phyloP scores from a whole-genome alignment of 1,284 basidiomycete species.

The Ceratobasidium sp. region DNA sequence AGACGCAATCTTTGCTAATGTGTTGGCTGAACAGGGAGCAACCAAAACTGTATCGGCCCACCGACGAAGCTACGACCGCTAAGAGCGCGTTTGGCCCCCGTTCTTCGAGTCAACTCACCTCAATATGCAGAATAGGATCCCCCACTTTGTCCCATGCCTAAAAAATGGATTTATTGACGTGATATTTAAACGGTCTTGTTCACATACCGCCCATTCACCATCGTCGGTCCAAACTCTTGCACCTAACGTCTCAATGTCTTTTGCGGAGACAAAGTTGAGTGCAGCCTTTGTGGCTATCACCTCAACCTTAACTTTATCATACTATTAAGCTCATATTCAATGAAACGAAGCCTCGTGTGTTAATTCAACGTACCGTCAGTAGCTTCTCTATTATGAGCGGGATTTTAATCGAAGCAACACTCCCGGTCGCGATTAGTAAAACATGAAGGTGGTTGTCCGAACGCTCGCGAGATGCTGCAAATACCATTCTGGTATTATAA shows the following conservation, averaged over 20 bases:
- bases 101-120: slow-evolving; percentile 59
- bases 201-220: slow-evolving; percentile 88
- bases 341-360: slow-evolving; percentile 11
- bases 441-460: slow-evolving; percentile 66
- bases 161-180: background rate
- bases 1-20: slow-evolving; percentile 89
- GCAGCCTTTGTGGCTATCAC: slow-evolving; percentile 86
- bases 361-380: slow-evolving; percentile 67
- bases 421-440: slow-evolving; percentile 89
- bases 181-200: slow-evolving; percentile 33
- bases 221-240: slow-evolving; percentile 87
- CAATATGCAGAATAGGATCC: slow-evolving; percentile 96
- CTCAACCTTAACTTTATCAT: slow-evolving; percentile 81
- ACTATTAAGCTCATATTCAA: slow-evolving; percentile 60
- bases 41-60: slow-evolving; percentile 97
- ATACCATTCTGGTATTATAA: slow-evolving; percentile 1
- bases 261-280: slow-evolving; percentile 79
- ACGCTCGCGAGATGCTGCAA: slow-evolving; percentile 31
- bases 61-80: slow-evolving; percentile 72
- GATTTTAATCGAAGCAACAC: slow-evolving; percentile 93
- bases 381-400: slow-evolving; percentile 88
- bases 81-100: background rate
- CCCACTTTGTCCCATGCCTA: slow-evolving; percentile 78
- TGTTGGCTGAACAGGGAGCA: slow-evolving; percentile 96
- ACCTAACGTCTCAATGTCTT: slow-evolving; percentile 66